Evolutionary conservation across 2,329 filamentous ascomycete species (phyloP).

Genomic region (Colletotrichum gloeosporioides): DNA sequence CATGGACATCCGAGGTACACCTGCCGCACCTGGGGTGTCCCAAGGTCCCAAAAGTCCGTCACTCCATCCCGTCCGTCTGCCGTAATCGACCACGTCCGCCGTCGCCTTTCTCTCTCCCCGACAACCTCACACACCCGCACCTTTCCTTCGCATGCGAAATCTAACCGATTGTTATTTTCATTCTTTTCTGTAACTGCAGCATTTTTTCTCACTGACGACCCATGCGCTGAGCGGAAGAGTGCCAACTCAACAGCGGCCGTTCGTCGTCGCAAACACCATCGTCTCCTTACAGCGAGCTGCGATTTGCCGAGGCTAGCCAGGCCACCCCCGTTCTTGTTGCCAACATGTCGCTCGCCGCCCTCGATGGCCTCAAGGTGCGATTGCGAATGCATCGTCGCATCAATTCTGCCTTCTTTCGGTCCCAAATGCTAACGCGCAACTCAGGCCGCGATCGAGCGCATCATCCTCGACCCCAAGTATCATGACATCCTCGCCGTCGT

Average conservation of each 20-base stretch:
- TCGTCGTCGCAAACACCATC: background rate
- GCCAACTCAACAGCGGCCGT: background rate
- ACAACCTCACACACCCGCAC: background rate
- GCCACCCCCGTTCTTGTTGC: background rate
- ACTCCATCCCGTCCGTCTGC: background rate
- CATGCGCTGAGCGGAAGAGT: slow-evolving; percentile 4
- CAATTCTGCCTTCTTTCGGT: background rate
- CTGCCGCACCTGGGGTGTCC: background rate
- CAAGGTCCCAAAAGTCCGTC: background rate
- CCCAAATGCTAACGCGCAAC: background rate
- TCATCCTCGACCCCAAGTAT: slow-evolving; percentile 83
- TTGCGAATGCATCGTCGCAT: background rate
- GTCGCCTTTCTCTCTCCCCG: background rate
- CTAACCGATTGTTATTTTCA: background rate
- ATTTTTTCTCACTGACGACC: background rate
- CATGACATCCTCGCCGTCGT: slow-evolving; percentile 84
- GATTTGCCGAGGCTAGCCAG: slow-evolving; percentile 19
- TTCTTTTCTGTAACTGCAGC: background rate
- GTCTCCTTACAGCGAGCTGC: background rate
- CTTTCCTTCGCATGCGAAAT: background rate
- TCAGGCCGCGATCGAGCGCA: slow-evolving; percentile 73
- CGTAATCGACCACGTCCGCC: background rate
- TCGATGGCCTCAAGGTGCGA: slow-evolving; percentile 20
- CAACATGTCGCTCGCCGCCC: slow-evolving; percentile 19
- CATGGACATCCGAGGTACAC: slow-evolving; percentile 19